Conservation (phyloP, 129 eudicot species). For the Tanacetum coccineum region DNA sequence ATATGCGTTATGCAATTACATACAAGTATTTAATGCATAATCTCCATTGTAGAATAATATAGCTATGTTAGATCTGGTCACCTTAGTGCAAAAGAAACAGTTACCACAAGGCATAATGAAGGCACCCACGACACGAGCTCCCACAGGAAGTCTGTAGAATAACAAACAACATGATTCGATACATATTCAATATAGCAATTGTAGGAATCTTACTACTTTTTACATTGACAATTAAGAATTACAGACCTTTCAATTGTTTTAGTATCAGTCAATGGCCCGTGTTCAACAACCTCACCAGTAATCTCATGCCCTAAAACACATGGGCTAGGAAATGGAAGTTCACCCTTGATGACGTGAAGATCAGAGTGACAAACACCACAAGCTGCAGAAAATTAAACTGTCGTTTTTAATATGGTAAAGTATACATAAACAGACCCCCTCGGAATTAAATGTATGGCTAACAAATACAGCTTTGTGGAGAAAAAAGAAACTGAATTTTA, state of each 20-base stretch:
- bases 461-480: too few species aligned
- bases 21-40: not conserved
- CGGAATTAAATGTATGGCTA: too few species aligned
- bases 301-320: slow-evolving; percentile 97
- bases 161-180: slow-evolving; percentile 14
- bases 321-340: slow-evolving; percentile 88
- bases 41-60: not conserved
- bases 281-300: slow-evolving; percentile 98
- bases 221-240: not conserved
- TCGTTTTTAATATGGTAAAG: too few species aligned
- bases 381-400: slow-evolving; percentile 44
- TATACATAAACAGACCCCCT: too few species aligned
- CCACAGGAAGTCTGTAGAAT: slow-evolving; percentile 72
- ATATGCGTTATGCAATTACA: not conserved
- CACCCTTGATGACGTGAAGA: slow-evolving; percentile 93
- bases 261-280: slow-evolving; percentile 70
- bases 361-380: slow-evolving; percentile 99
- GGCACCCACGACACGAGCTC: slow-evolving; percentile 89
- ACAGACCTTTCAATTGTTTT: slow-evolving; percentile 72
- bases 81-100: slow-evolving; percentile 93
- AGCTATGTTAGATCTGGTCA: slow-evolving; percentile 24
- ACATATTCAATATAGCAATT: not conserved
- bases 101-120: slow-evolving; percentile 99
- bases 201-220: not conserved
- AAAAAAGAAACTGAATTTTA: too few species aligned